Base-by-base conservation (phyloP, 352 stramenopile genomes). In the Phytophthora melonis region DNA sequence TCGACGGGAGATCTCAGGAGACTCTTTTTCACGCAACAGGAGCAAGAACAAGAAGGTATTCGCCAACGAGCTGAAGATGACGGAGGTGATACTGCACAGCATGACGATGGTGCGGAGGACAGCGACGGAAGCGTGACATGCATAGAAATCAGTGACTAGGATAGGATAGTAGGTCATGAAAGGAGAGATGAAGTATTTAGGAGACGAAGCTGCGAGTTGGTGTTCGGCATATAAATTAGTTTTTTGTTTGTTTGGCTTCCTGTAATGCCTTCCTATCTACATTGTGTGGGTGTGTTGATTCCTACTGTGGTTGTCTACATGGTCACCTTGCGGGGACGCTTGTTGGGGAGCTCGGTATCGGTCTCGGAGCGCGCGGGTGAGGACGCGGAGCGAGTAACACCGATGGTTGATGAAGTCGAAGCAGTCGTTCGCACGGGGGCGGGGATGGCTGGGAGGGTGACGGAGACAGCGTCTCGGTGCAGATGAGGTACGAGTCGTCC, bases 1-100 rank as follows among this genome's bases (percentile, higher is more conserved):
- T 82, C 77, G 1, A 70, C 75, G 58, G 75, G 81, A 68, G 84
- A 92, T 27, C 58, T 92, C 30, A 74, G 68, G 3, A 75, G 72
- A 54, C 60, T 92, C n/a, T 90, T 92, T 54, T 80, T 82, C 56
- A 82, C 77, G 16, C 76, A 84, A 30, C 68, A 81, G 9, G 61
- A 72, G 14, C 30, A 78, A 50, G 49, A 85, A 16, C 58, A 67
- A 21, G 57, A 68, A 59, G 34, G 27, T 45, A 18, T 41, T 50
- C 54, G 56, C 11, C 50, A 57, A 3, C 39, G 65, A 19, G 56
- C 63, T 32, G 41, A 58, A 32, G 53, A 39, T 60, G 43, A 47
- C 1, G 41, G 56, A 19, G 32, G 6, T 10, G 19, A 30, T 54
- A 23, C 16, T 23, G 43, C 14, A 19, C 53, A 34, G 14, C 23